These are phyloP conservation scores for Simplicillium aogashimaense DNA, from an alignment of 2,329 filamentous ascomycete species.

Conservation along the genomic window DNA sequence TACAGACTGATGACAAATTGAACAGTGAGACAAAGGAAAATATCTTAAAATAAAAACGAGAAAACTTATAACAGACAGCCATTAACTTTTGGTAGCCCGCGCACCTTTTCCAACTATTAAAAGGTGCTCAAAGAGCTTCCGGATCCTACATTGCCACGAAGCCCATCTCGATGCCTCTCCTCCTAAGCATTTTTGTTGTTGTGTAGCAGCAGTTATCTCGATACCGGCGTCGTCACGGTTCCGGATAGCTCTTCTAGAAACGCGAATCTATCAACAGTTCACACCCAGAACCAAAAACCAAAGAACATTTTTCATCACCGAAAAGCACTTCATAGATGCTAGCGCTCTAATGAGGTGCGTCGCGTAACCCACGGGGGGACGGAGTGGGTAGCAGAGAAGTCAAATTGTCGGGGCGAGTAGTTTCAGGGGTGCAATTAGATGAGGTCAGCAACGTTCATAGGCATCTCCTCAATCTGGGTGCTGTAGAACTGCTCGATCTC, in stretches of 20 bases:
- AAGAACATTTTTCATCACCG: constrained; percentile 1
- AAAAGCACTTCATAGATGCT: constrained; percentile 17
- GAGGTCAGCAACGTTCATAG: constrained; percentile 79
- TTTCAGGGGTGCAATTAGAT: constrained; percentile 41
- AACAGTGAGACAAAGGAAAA: constrained; percentile 1
- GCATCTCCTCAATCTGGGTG: constrained; percentile 99
- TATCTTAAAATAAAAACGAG: constrained; percentile 5
- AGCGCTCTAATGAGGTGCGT: constrained; percentile 13
- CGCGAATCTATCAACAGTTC: constrained; percentile 30
- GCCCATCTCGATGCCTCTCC: constrained; percentile 17
- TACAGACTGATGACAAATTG: background rate
- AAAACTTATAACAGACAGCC: constrained; percentile 22
- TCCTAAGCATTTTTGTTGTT: background rate
- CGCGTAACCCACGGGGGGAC: constrained; percentile 11
- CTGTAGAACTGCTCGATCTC: constrained; percentile 99
- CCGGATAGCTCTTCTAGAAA: constrained; percentile 23
- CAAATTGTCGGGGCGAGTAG: constrained; percentile 13
- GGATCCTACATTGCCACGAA: constrained; percentile 26
- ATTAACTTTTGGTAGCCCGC: constrained; percentile 31
- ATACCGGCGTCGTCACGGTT: constrained; percentile 16
- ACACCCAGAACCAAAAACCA: constrained; percentile 17
- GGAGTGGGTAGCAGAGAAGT: constrained; percentile 12
- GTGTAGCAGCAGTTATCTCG: constrained; percentile 13
- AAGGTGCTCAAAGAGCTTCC: constrained; percentile 26
- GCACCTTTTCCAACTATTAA: constrained; percentile 21